Evolutionary conservation across 176 grass and related monocot genomes (phyloP).

Genomic region (Ensete glaucum): DNA sequence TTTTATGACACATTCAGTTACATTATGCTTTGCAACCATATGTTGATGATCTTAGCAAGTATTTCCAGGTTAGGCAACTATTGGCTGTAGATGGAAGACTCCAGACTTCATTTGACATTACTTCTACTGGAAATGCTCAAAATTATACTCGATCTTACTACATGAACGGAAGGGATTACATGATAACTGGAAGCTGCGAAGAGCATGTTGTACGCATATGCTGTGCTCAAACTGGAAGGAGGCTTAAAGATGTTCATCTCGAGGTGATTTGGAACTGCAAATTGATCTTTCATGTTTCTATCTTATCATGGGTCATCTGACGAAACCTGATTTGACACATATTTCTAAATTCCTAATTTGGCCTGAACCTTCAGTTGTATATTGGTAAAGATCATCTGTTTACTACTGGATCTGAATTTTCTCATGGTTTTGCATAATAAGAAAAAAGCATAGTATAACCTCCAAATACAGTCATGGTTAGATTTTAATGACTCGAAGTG

Average conservation of each 20-base stretch:
- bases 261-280: slow-evolving; percentile 12
- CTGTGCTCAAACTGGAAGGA: slow-evolving; percentile 27
- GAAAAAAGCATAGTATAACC: too few species aligned
- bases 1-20: neutral
- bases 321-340: too few species aligned
- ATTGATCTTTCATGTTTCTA: slow-evolving; percentile 2
- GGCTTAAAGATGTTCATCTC: slow-evolving; percentile 14
- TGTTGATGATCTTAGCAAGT: neutral
- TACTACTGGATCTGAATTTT: neutral
- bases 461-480: too few species aligned
- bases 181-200: slow-evolving; percentile 19
- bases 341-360: neutral
- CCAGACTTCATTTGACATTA: slow-evolving; percentile 20
- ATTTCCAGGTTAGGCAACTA: slow-evolving; percentile 23
- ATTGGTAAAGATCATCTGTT: neutral
- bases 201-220: slow-evolving; percentile 22
- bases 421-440: too few species aligned
- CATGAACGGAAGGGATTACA: slow-evolving; percentile 21
- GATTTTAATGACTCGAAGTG: too few species aligned
- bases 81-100: slow-evolving; percentile 24
- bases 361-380: neutral
- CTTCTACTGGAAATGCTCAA: slow-evolving; percentile 21
- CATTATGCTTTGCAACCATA: neutral
- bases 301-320: neutral
- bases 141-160: slow-evolving; percentile 29